Evolutionary conservation across 805 yeast genomes (phyloP).

Genomic region (Teunomyces kruisii): DNA sequence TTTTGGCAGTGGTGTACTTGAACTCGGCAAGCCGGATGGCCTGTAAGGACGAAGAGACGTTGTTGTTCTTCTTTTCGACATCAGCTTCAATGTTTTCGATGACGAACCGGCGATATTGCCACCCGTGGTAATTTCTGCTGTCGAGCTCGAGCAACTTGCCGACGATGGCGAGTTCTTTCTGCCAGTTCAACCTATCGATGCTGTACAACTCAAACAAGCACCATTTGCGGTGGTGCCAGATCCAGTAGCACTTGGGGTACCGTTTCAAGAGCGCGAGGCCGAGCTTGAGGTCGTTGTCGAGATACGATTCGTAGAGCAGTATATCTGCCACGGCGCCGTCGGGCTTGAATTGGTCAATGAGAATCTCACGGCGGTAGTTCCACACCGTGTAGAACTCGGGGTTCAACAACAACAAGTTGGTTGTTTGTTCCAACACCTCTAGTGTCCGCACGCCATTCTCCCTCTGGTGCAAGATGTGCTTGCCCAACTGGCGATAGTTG

Average conservation of each 20-base stretch:
- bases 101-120: conserved; percentile 87
- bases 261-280: conserved; percentile 56
- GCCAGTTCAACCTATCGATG: conserved; percentile 60
- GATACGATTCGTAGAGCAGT: conserved; percentile 22
- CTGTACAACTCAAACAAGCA: conserved; percentile 47
- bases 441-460: conserved; percentile 13
- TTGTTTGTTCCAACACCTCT: conserved; percentile 52
- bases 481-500: conserved; percentile 49
- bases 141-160: conserved; percentile 68
- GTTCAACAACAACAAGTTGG: conserved; percentile 58
- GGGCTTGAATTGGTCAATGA: conserved; percentile 32
- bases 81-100: conserved; percentile 41
- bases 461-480: conserved; percentile 38
- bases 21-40: conserved; percentile 54
- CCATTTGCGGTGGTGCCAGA: conserved; percentile 95
- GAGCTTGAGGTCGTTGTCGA: conserved; percentile 61
- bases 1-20: conserved; percentile 72
- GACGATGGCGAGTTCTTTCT: conserved; percentile 67
- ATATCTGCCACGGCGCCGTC: conserved; percentile 7
- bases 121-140: conserved; percentile 88
- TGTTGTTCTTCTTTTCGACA: conserved; percentile 3
- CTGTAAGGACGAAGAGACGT: conserved; percentile 14
- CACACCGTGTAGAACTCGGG: conserved; percentile 90
- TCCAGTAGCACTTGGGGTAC: conserved; percentile 93
- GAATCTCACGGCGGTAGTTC: conserved; percentile 82